Conservation (phyloP, 257 asterid species). For the Jasminum sambac region DNA sequence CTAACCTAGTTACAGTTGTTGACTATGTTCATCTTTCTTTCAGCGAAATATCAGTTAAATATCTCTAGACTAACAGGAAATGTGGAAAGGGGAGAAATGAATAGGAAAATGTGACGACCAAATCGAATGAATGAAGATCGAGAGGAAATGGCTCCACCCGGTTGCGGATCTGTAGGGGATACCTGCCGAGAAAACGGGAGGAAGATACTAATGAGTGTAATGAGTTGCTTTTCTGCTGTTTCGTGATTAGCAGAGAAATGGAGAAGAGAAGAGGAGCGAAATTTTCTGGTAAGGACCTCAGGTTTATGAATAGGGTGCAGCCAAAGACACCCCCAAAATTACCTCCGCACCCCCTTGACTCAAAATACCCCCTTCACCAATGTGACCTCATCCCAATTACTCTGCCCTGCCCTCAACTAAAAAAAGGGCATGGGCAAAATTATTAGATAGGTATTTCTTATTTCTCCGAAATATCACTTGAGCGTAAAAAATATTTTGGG, state of each 20-base stretch:
- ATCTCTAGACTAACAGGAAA: neutral
- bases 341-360: no score
- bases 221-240: neutral
- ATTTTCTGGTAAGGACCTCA: neutral
- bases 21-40: neutral
- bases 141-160: conserved; percentile 2
- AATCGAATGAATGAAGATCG: neutral
- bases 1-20: neutral
- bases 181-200: neutral
- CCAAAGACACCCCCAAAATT: no score
- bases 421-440: no score
- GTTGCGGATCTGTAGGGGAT: neutral
- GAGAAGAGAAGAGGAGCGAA: neutral
- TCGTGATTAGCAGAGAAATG: neutral
- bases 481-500: no score
- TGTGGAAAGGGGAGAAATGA: neutral
- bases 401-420: no score
- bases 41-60: neutral
- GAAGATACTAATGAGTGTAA: neutral
- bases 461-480: no score
- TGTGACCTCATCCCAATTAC: no score
- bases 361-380: no score
- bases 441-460: no score
- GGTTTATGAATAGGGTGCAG: neutral
- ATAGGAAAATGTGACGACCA: neutral